Evolutionary conservation across 1,284 basidiomycete genomes (phyloP).

Genomic region (Tylopilus sp.): DNA sequence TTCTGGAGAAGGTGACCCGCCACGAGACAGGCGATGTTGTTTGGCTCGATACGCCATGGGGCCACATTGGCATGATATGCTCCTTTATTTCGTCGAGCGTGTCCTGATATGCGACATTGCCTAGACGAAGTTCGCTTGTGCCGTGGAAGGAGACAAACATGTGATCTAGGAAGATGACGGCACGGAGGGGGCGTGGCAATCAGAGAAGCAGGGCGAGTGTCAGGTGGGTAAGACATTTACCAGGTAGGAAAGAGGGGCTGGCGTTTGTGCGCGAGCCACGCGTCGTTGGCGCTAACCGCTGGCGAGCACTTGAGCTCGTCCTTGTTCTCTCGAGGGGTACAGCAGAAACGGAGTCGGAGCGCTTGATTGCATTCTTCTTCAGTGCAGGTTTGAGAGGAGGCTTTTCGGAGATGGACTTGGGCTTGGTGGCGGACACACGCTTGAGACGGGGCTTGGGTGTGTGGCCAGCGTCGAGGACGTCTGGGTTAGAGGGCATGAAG

Average conservation of each 20-base stretch:
- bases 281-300: conserved; percentile 32
- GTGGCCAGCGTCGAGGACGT: conserved; percentile 17
- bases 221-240: conserved; percentile 19
- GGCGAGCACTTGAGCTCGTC: conserved; percentile 34
- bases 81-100: conserved; percentile 42
- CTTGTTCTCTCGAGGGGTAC: conserved; percentile 31
- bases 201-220: conserved; percentile 1
- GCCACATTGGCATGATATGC: conserved; percentile 45
- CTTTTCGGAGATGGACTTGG: conserved; percentile 26
- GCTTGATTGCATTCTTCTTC: conserved; percentile 42
- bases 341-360: conserved; percentile 23
- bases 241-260: conserved; percentile 33
- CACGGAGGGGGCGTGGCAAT: conserved; percentile 15
- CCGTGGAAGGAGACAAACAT: conserved; percentile 54
- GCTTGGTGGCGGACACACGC: conserved; percentile 20
- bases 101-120: conserved; percentile 38
- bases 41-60: conserved; percentile 38
- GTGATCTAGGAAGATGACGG: conserved; percentile 40
- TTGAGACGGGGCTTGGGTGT: conserved; percentile 25
- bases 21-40: conserved; percentile 34
- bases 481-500: conserved; percentile 28
- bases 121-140: conserved; percentile 40
- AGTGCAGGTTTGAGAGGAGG: conserved; percentile 54
- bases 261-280: conserved; percentile 32
- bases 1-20: conserved; percentile 41